Conservation (phyloP, 768 basidiomycete species). For the Udeniomyces megalosporus region DNA sequence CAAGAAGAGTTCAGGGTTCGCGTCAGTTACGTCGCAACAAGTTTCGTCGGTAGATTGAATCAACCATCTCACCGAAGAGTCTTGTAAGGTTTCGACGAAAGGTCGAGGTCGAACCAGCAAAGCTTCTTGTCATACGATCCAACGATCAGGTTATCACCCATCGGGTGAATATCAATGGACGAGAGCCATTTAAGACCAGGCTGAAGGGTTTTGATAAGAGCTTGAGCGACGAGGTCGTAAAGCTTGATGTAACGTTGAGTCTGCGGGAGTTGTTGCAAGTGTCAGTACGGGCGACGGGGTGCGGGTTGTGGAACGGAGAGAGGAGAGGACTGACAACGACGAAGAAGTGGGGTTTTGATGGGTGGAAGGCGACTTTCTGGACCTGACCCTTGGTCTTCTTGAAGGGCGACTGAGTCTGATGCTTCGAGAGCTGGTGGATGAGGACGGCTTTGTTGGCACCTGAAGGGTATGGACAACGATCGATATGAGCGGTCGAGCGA, state of each 20-base stretch:
- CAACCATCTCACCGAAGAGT: conserved; percentile 59
- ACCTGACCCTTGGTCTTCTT: conserved; percentile 81
- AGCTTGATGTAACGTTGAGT: conserved; percentile 91
- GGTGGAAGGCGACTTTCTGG: conserved; percentile 88
- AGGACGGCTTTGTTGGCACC: conserved; percentile 70
- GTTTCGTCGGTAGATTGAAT: too few relatives aligned
- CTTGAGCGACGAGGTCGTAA: conserved; percentile 88
- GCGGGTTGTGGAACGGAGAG: neutral
- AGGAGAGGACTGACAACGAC: conserved; percentile 56
- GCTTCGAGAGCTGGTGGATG: conserved; percentile 85
- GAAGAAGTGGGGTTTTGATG: conserved; percentile 85
- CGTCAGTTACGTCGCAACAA: too few relatives aligned
- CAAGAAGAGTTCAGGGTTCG: neutral
- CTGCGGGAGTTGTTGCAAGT: too few relatives aligned
- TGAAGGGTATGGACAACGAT: conserved; percentile 19
- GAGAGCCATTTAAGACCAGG: conserved; percentile 98
- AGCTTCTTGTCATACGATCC: conserved; percentile 95
- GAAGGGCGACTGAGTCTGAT: conserved; percentile 96
- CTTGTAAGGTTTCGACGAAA: conserved; percentile 93
- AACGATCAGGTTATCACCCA: conserved; percentile 76
- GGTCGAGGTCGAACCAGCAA: conserved; percentile 97
- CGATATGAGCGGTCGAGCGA: neutral
- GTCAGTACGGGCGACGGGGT: too few relatives aligned
- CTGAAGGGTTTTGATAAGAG: conserved; percentile 76
- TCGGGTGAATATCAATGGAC: conserved; percentile 84